Evolutionary conservation across 176 grass and related monocot species (phyloP).

Genomic region (Carex scoparia): DNA sequence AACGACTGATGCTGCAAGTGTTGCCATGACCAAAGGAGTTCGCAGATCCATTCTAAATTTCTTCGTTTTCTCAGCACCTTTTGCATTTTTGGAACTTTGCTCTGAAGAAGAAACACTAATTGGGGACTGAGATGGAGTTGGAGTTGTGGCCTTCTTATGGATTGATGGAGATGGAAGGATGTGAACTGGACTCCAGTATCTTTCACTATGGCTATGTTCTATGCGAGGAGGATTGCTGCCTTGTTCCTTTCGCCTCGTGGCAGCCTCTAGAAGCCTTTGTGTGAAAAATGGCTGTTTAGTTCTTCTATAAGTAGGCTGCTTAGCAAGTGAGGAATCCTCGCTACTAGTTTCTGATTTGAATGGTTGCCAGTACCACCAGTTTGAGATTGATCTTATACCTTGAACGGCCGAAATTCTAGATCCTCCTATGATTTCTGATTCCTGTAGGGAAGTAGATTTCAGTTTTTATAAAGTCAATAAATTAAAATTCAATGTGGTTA

Average conservation of each 20-base stretch:
- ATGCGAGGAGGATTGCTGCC: conserved; percentile 1
- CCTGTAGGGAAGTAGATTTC: conserved; percentile 25
- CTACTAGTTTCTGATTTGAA: conserved; percentile 29
- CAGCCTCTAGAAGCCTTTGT: conserved; percentile 59
- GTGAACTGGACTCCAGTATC: conserved; percentile 69
- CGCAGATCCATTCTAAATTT: conserved; percentile 40
- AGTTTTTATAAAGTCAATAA: not conserved
- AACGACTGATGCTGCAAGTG: conserved; percentile 50
- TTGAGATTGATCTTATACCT: conserved; percentile 63
- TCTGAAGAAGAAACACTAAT: not conserved
- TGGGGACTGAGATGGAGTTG: conserved; percentile 1
- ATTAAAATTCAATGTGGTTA: not conserved
- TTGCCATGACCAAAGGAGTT: conserved; percentile 45
- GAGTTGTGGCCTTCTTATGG: not conserved
- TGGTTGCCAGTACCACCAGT: conserved; percentile 83
- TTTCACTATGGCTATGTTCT: conserved; percentile 17
- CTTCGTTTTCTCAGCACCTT: not conserved
- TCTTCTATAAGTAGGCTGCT: conserved; percentile 17
- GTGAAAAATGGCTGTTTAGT: conserved; percentile 6
- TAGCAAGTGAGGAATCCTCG: conserved; percentile 32
- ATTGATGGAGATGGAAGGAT: conserved; percentile 41
- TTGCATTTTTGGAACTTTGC: not conserved
- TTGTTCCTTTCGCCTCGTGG: conserved; percentile 41
- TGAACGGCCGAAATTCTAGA: conserved; percentile 62
- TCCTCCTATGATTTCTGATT: conserved; percentile 32